Conservation (phyloP, 2,329 filamentous ascomycete genomes). For the Talaromyces sp. region DNA sequence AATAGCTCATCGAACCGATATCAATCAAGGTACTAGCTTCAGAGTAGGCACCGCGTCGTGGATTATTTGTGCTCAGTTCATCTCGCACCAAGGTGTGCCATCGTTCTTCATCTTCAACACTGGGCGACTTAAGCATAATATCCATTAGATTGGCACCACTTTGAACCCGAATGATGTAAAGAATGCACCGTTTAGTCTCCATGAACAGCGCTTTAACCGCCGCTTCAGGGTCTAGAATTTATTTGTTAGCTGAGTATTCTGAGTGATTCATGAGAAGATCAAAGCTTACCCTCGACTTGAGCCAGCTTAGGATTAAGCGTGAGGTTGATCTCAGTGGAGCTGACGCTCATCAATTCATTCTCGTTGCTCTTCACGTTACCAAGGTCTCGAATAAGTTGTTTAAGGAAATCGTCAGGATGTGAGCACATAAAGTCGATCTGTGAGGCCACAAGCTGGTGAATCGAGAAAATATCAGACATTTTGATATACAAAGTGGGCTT, state of each 20-base stretch:
- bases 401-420: slow-evolving; percentile 79
- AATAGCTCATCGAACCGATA: slow-evolving; percentile 84
- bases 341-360: slow-evolving; percentile 84
- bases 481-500: slow-evolving; percentile 99
- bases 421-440: slow-evolving; percentile 80
- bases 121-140: slow-evolving; percentile 88
- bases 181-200: slow-evolving; percentile 94
- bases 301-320: slow-evolving; percentile 88
- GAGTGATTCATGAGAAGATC: neutral
- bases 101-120: slow-evolving; percentile 81
- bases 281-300: slow-evolving; percentile 70
- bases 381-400: slow-evolving; percentile 89
- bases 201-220: slow-evolving; percentile 92
- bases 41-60: slow-evolving; percentile 83
- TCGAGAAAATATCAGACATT: slow-evolving; percentile 94
- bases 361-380: slow-evolving; percentile 97
- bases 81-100: slow-evolving; percentile 82
- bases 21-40: slow-evolving; percentile 81
- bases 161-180: slow-evolving; percentile 98
- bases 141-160: slow-evolving; percentile 90
- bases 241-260: neutral
- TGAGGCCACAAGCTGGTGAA: slow-evolving; percentile 82
- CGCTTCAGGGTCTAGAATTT: slow-evolving; percentile 74
- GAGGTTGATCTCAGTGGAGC: slow-evolving; percentile 85
- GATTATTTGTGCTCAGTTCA: slow-evolving; percentile 71